A percentile compares a stretch with the other conserved stretches of the same genome.
Evolutionary conservation across 331 rosid species (phyloP).

Genomic region (Malus hybrid): DNA sequence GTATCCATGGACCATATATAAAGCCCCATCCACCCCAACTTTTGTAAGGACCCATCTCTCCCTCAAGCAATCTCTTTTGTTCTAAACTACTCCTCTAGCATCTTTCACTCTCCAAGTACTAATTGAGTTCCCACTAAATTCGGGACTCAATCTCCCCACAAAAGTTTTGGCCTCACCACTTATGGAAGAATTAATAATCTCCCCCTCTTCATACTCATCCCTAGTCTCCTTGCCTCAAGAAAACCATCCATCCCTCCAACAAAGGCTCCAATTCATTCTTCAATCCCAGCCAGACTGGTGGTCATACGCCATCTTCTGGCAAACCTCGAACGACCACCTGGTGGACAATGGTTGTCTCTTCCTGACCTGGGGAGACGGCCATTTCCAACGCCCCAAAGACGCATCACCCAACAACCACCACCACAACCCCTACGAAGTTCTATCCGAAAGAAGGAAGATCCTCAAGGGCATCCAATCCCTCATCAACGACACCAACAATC

Average conservation of each 20-base stretch:
- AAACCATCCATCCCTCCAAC: conserved; percentile 34
- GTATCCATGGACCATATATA: not conserved
- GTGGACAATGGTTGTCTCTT: conserved; percentile 27
- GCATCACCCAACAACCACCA: conserved; percentile 4
- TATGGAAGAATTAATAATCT: conserved; percentile 53
- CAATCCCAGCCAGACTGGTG: conserved; percentile 54
- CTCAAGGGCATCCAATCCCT: conserved; percentile 16
- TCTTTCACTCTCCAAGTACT: not conserved
- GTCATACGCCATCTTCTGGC: conserved; percentile 87
- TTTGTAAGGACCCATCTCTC: not conserved
- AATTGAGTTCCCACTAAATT: not conserved
- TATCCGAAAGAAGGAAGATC: conserved; percentile 23
- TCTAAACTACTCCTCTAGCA: not conserved
- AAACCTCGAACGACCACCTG: conserved; percentile 27
- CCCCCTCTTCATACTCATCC: conserved; percentile 66
- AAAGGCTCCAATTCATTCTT: conserved; percentile 52
- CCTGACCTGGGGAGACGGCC: conserved; percentile 65
- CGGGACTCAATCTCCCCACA: not conserved
- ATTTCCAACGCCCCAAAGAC: conserved; percentile 48
- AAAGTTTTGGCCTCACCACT: not conserved
- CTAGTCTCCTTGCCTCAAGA: conserved; percentile 33
- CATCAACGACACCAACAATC: conserved; percentile 4
- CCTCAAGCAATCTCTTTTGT: not conserved
- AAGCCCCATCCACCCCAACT: not conserved
- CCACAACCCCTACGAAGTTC: not conserved